Evolutionary conservation across 2,329 filamentous ascomycete genomes (phyloP).

Genomic region (Aspergillus udagawae): DNA sequence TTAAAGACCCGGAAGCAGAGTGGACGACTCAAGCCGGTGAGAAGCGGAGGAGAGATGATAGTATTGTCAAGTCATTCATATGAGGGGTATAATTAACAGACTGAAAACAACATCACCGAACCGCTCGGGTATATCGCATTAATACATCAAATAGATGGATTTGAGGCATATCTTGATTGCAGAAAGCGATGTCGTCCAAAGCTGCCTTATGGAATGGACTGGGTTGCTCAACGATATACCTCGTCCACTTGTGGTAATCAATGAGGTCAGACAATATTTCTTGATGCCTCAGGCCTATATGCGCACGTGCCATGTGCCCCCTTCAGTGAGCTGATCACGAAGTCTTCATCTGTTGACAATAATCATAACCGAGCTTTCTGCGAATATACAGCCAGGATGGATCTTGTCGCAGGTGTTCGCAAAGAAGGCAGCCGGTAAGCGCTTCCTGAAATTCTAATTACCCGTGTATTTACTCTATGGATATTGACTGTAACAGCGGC

Average conservation of each 20-base stretch:
- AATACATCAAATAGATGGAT: neutral
- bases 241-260: conserved; percentile 2
- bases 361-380: neutral
- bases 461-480: neutral
- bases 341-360: neutral
- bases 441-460: neutral
- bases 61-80: conserved; percentile 6
- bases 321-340: neutral
- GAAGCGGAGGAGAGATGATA: neutral
- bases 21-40: neutral
- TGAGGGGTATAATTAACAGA: conserved; percentile 19
- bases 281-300: conserved; percentile 13
- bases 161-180: conserved; percentile 3
- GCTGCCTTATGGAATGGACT: neutral
- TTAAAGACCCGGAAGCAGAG: neutral
- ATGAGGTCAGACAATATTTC: conserved; percentile 16
- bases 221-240: neutral
- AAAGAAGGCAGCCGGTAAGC: conserved; percentile 74
- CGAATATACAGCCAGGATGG: conserved; percentile 57
- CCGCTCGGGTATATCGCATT: conserved; percentile 6
- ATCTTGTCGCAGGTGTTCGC: conserved; percentile 86
- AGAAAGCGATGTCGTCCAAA: neutral
- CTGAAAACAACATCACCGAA: conserved; percentile 10
- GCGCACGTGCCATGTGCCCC: conserved; percentile 18
- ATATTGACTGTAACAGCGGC: conserved; percentile 52